Conservation (phyloP, 129 eudicot species). For the Glebionis coronaria region DNA sequence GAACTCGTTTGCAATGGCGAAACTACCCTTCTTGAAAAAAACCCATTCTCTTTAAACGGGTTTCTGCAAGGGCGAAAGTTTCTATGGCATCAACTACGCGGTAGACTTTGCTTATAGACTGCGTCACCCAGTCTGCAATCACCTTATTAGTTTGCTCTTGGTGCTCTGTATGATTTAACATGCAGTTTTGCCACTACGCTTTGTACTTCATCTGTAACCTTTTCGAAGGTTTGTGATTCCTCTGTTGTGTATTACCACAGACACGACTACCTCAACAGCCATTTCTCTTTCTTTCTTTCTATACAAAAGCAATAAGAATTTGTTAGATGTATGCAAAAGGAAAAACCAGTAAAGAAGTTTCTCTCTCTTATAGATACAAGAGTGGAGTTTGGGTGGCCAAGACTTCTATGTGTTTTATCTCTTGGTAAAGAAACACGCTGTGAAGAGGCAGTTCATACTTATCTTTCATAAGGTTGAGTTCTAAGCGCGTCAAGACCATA, state of each 20-base stretch:
- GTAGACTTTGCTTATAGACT: conserved; percentile 20
- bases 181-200: conserved; percentile 8
- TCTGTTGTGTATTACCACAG: conserved; percentile 23
- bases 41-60: conserved; percentile 17
- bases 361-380: no score
- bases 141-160: conserved; percentile 23
- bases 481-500: no score
- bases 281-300: neutral
- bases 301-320: no score
- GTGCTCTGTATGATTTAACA: conserved; percentile 21
- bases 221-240: conserved; percentile 13
- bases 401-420: no score
- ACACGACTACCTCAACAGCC: conserved; percentile 32
- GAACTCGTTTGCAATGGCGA: conserved; percentile 18
- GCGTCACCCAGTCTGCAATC: conserved; percentile 12
- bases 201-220: conserved; percentile 29
- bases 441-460: no score
- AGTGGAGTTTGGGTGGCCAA: no score
- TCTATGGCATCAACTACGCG: conserved; percentile 21
- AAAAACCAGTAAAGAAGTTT: no score
- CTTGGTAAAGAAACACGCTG: no score
- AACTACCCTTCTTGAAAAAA: conserved; percentile 21
- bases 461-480: no score
- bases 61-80: conserved; percentile 21
- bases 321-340: no score